Base-by-base conservation (phyloP, 2,329 filamentous ascomycete genomes). In the Pyrenophora graminea region DNA sequence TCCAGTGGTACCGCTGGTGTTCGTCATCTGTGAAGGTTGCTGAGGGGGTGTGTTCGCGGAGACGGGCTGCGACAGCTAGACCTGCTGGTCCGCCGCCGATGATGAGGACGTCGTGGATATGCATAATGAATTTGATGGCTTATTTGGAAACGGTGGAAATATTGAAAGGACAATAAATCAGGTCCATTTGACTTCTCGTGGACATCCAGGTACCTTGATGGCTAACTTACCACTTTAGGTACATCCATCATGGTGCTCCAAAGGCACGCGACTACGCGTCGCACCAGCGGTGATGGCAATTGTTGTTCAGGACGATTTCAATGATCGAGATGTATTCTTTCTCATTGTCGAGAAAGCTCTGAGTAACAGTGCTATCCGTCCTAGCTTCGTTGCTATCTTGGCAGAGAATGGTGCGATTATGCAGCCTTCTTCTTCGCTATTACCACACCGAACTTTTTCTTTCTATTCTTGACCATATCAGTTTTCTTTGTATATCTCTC, bases 11-110 rank as follows among this genome's bases (percentile, higher is more conserved):
- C n/a, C 89, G 81, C 36, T 87, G 84, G 64, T 93, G 89, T 65
- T 93, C 90, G 59, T 90, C 88, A 66, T 93, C 89, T 0, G 89
- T 92, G 73, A 93, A 93, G 45, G 91, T 83, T 1, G 89, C 88
- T 0, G 87, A 89, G 0, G 89, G 89, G 0, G 87, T 88, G 47
- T 81, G 79, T 71, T 93, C 89, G 36, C 82, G 81, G 1, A 93
- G 80, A 3, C 89, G 82, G 1, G 88, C 85, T 7, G 90, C 88
- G 5, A 88, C 83, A 4, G 87, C 88, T 3, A 93, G 83, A 4
- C 89, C 88, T 58, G 85, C 88, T 3, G 89, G 88, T 0, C 90
- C 89, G 13, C 66, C 88, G 7, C 89, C 89, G 34, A 92, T 75
- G 66, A 91, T 87, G 51, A 90, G 74, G 6, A 91, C 83, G 66